phyloP scores from a whole-genome alignment of 202 grass and related monocot species.

The Brachypodium distachyon region DNA sequence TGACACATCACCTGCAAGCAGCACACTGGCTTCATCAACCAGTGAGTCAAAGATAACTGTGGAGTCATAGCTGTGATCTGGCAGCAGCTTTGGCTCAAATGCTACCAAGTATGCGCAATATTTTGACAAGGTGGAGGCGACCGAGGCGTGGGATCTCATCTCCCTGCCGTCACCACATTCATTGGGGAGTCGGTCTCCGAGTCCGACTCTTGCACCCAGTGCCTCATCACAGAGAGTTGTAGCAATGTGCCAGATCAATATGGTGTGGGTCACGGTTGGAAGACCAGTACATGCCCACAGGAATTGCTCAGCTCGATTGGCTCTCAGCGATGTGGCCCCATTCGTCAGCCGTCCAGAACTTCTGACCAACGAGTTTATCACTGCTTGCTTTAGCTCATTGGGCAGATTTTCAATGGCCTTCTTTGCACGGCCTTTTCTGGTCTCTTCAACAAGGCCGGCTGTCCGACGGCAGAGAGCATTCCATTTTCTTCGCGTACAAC shows the following conservation, averaged over 20 bases:
- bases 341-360: not conserved
- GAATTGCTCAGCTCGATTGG: not conserved
- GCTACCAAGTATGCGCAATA: not conserved
- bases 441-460: not conserved
- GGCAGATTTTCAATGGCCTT: not conserved
- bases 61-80: not conserved
- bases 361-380: not conserved
- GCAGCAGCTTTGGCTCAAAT: not conserved
- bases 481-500: not conserved
- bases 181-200: too few relatives aligned
- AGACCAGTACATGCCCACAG: not conserved
- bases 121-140: not conserved
- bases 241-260: not conserved
- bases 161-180: too few relatives aligned
- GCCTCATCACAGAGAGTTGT: not conserved
- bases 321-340: not conserved
- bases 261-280: not conserved
- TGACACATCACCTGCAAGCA: not conserved
- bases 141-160: not conserved
- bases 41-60: not conserved
- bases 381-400: not conserved
- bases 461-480: not conserved
- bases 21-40: not conserved
- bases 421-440: not conserved
- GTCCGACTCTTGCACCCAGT: too few relatives aligned